Evolutionary conservation across 148 eudicot genomes (phyloP).

Genomic region (Rhododendron molle): DNA sequence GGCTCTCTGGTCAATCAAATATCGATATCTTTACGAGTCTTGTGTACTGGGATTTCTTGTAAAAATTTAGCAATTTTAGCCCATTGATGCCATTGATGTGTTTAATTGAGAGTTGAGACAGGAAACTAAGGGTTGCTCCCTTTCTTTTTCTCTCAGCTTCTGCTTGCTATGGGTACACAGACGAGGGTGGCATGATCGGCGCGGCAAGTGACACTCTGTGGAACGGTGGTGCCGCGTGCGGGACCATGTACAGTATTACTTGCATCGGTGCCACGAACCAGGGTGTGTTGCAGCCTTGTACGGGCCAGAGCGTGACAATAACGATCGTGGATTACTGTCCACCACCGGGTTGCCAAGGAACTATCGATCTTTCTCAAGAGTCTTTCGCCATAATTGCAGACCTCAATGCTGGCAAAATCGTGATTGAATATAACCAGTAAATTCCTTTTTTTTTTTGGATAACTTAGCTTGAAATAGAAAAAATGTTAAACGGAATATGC

Average conservation of each 20-base stretch:
- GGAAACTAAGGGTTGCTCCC: not conserved
- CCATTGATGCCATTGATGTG: no score
- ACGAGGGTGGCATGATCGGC: conserved; percentile 21
- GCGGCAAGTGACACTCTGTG: conserved; percentile 28
- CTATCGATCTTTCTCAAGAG: conserved; percentile 31
- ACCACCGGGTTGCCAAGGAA: conserved; percentile 12
- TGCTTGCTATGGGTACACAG: conserved; percentile 11
- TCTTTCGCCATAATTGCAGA: conserved; percentile 31
- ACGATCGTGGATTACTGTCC: conserved; percentile 32
- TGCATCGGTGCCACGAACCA: conserved; percentile 29
- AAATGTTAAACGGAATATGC: no score
- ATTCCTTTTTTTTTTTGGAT: no score
- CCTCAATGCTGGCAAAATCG: conserved; percentile 21
- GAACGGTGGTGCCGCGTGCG: conserved; percentile 30
- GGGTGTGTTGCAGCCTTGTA: conserved; percentile 29
- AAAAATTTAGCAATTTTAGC: no score
- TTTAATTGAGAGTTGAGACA: not conserved
- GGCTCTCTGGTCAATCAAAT: not conserved
- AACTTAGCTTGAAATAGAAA: no score
- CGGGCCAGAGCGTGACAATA: conserved; percentile 5
- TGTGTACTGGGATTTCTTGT: no score
- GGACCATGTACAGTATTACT: conserved; percentile 15
- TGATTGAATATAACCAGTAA: conserved; percentile 10
- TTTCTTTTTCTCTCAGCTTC: conserved; percentile 8
- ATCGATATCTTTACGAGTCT: no score